These are phyloP conservation scores for Whalleya microplaca DNA, from an alignment of 2,329 filamentous ascomycete genomes.

Conservation along the genomic window DNA sequence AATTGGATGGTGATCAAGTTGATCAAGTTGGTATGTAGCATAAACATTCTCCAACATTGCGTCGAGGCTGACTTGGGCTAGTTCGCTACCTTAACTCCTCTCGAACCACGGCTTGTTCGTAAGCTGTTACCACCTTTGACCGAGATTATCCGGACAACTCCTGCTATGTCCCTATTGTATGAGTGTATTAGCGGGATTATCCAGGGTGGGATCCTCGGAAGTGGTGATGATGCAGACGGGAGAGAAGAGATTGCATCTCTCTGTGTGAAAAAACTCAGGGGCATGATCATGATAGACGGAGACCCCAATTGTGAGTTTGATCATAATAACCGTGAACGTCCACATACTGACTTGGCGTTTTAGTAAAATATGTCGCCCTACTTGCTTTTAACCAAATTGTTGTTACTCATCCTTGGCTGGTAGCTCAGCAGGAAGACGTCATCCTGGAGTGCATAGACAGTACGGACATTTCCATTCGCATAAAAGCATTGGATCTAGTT, in stretches of 20 bases:
- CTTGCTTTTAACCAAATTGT: slow-evolving; percentile 97
- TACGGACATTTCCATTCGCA: slow-evolving; percentile 90
- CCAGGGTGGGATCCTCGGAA: slow-evolving; percentile 89
- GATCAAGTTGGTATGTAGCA: slow-evolving; percentile 78
- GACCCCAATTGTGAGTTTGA: slow-evolving; percentile 81
- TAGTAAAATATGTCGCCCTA: slow-evolving; percentile 96
- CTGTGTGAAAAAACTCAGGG: slow-evolving; percentile 89
- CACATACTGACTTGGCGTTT: slow-evolving; percentile 16
- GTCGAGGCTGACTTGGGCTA: slow-evolving; percentile 43
- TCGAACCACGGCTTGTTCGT: slow-evolving; percentile 88
- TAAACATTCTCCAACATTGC: slow-evolving; percentile 8
- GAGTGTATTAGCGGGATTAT: slow-evolving; percentile 99
- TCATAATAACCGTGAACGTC: slow-evolving; percentile 16
- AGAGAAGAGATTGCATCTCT: slow-evolving; percentile 90
- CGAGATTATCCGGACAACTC: slow-evolving; percentile 90
- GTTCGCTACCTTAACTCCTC: slow-evolving; percentile 92
- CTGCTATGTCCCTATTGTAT: slow-evolving; percentile 96
- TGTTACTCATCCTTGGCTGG: slow-evolving; percentile 81
- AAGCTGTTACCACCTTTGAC: slow-evolving; percentile 91
- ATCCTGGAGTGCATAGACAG: slow-evolving; percentile 97
- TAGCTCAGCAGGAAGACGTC: slow-evolving; percentile 91
- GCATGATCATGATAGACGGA: slow-evolving; percentile 91
- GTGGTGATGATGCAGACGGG: slow-evolving; percentile 76
- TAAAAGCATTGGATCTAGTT: slow-evolving; percentile 88
- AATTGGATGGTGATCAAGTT: slow-evolving; percentile 99